Evolutionary conservation across 495 filamentous ascomycete genomes (phyloP), one percentile per base, ranked within the genome.

Genomic region (Tuber microsphaerosporum): DNA sequence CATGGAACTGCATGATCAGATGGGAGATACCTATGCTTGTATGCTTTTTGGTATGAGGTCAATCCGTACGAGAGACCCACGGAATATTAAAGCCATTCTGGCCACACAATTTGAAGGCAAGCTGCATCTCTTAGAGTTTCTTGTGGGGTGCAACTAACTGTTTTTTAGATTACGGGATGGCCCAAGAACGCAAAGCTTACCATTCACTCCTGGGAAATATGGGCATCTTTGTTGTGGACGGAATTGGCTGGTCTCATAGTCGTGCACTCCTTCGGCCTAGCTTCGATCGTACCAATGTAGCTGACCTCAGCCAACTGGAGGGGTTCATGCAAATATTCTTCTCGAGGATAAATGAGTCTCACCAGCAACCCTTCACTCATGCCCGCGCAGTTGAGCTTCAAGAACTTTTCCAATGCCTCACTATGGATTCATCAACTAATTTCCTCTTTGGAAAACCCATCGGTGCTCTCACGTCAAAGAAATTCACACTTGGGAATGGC

Each of bases 201-300:
- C 78, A 81, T 41, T 83, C 85, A 19, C 75, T 88, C 31, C 79
- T 89, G 41, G 87, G 88, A 7, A 79, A 69, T 3, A 83, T 86
- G 20, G 88, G 88, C 7, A 88, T 90, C 73, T 89, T 90, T 78
- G 85, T 86, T 0, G 85, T 88, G 72, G 87, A 89, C 37, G 88
- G 88, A 0, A 44, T 71, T 48, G 75, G 83, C 12, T 90, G 88
- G 88, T 84, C 85, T 46, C 86, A 85, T 9, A 89, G 88, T 2
- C 85, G 89, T 20, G 85, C 85, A 22, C 81, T 90, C 42, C 84
- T 91, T 39, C 85, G 87, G 0, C 89, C 86, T 0, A 87, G 88
- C 70, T 90, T 91, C 75, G 85, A 84, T 37, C 85, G 86, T 19
- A 84, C 85, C 19, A 86, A 87, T 45, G 71, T 82, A 14, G 72